Percentiles rank a stretch among this genome's conserved stretches.
phyloP scores from a whole-genome alignment of 2,329 filamentous ascomycete species.

The Claviceps pazoutovae region DNA sequence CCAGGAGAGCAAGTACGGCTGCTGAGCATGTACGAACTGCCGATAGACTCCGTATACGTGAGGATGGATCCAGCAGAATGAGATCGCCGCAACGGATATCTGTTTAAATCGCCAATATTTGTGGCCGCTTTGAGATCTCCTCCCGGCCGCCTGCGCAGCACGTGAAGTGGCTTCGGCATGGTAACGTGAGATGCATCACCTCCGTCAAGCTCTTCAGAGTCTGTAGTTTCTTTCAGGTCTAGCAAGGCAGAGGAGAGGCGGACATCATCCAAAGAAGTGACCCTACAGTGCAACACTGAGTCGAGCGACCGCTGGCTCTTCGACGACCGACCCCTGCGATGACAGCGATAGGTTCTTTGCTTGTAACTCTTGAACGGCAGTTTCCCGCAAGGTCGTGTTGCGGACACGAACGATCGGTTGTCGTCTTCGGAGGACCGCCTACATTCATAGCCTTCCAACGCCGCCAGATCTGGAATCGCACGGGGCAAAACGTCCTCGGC shows the following conservation, averaged over 20 bases:
- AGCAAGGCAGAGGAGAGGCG: conserved; percentile 35
- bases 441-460: conserved; percentile 18
- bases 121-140: conserved; percentile 58
- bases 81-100: conserved; percentile 33
- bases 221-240: conserved; percentile 48
- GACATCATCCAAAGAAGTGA: conserved; percentile 47
- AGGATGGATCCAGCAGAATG: conserved; percentile 46
- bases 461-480: conserved; percentile 32
- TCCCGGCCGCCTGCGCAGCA: conserved; percentile 58
- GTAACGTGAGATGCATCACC: conserved; percentile 25
- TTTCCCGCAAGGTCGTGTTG: conserved; percentile 12
- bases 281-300: conserved; percentile 39
- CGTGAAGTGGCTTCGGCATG: conserved; percentile 40
- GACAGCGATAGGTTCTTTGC: conserved; percentile 19
- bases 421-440: conserved; percentile 20
- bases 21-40: conserved; percentile 40
- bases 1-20: conserved; percentile 18
- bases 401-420: conserved; percentile 18
- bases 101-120: conserved; percentile 48
- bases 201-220: conserved; percentile 36
- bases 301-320: conserved; percentile 34
- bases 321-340: conserved; percentile 33
- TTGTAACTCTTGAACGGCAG: conserved; percentile 14
- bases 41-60: conserved; percentile 45
- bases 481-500: conserved; percentile 30